These are phyloP conservation scores for Tympanopsis confertula DNA, from an alignment of 2,329 filamentous ascomycete species.

Conservation along the genomic window DNA sequence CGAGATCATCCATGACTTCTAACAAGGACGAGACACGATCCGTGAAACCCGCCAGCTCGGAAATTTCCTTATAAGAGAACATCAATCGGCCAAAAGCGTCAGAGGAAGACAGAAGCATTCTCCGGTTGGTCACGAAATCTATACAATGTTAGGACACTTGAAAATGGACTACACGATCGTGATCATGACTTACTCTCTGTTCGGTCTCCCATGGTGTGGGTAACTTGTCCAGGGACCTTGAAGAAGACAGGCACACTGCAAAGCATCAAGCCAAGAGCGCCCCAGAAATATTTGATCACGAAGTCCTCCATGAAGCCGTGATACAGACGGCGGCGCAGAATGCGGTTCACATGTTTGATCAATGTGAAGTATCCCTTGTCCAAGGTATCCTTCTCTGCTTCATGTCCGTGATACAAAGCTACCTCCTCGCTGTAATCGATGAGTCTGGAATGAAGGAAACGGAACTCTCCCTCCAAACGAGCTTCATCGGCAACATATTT, in stretches of 20 bases:
- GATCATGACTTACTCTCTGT: slow-evolving; percentile 36
- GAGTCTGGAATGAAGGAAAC: slow-evolving; percentile 84
- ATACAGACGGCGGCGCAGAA: slow-evolving; percentile 79
- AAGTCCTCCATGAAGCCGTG: slow-evolving; percentile 99
- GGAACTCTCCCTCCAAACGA: slow-evolving; percentile 85
- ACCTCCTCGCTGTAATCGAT: slow-evolving; percentile 96
- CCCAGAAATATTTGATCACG: slow-evolving; percentile 99
- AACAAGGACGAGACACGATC: slow-evolving; percentile 81
- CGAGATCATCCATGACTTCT: slow-evolving; percentile 88
- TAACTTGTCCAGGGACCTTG: slow-evolving; percentile 65
- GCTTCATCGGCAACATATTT: slow-evolving; percentile 97
- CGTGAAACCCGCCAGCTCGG: slow-evolving; percentile 89
- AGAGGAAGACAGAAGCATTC: slow-evolving; percentile 83
- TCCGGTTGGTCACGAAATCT: slow-evolving; percentile 77
- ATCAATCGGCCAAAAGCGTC: slow-evolving; percentile 92
- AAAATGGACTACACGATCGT: neutral
- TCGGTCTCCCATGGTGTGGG: slow-evolving; percentile 53
- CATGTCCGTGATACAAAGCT: slow-evolving; percentile 80
- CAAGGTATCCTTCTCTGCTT: slow-evolving; percentile 87
- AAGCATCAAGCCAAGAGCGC: slow-evolving; percentile 76
- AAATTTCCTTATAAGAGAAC: slow-evolving; percentile 97
- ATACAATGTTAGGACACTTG: neutral
- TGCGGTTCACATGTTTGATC: slow-evolving; percentile 98
- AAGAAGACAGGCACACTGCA: slow-evolving; percentile 95
- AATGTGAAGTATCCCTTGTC: slow-evolving; percentile 98